Evolutionary conservation across 331 rosid species (phyloP), one percentile per base, ranked within the genome.

Genomic region (Acacia concinna): DNA sequence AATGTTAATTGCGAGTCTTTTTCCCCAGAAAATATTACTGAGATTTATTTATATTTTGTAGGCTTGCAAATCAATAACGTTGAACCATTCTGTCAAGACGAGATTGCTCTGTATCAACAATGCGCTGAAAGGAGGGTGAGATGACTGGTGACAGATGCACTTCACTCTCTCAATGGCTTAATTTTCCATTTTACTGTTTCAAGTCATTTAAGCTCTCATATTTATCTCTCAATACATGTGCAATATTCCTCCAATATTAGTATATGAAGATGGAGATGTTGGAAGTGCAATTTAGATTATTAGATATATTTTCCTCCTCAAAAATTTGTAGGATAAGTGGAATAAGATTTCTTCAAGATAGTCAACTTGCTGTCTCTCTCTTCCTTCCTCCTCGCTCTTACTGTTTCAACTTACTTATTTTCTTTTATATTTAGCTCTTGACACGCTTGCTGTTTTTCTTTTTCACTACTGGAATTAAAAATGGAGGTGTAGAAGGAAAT

Each of bases 41-140:
- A 74, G 71, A 78, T 63, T 78, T 11, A 35, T 81, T 78, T 43
- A 54, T 76, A 81, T 81, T 23, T 76, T 85, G 77, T 64, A 96
- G 98, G 99, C 85, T 86, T 93, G 90, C 99, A 96, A 83, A 88
- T 96, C 83, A 93, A 96, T 77, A 94, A 96, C 85, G 90, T 96
- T n/a, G 99, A 96, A 85, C 98, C 98, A 32, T 96, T 93, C 81
- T 93, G 98, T 85, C 99, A 96, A 85, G 98, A 93, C 51, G 97
- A 93, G 90, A 86, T 96, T 83, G 96, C 83, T 60, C 40, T 96
- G 56, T 93, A 91, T 84, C 89, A 85, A 71, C 90, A 91, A 75
- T 93, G 99, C 13, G 78, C 94, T 81, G 96, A 90, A 63, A 91
- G 81, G 85, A 91, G 97, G 88, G 98, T 96, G 88, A 89, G 91